phyloP scores from a whole-genome alignment of 768 basidiomycete genomes.

The Clavaria fumosa region DNA sequence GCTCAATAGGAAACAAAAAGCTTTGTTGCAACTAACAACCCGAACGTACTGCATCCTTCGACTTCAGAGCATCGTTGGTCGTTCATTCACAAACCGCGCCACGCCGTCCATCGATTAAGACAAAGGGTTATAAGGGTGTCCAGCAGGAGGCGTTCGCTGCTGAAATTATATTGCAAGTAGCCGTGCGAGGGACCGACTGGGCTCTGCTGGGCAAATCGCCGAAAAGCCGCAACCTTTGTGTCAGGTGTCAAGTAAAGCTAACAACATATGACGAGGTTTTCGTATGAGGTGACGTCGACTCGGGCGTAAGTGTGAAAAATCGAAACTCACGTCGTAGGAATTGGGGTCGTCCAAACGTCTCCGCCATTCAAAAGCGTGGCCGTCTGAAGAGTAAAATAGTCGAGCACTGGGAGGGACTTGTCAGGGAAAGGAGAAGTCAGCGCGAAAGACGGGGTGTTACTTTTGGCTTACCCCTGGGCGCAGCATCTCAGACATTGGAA shows the following conservation, averaged over 20 bases:
- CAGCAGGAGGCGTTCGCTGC: conserved; percentile 40
- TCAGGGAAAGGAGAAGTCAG: conserved; percentile 8
- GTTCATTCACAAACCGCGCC: conserved; percentile 28
- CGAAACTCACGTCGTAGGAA: conserved; percentile 43
- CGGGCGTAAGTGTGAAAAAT: conserved; percentile 4
- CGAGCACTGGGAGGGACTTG: conserved; percentile 32
- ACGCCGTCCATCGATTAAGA: conserved; percentile 64
- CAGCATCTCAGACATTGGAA: conserved; percentile 52
- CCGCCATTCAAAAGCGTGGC: conserved; percentile 52
- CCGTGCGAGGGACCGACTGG: conserved; percentile 52
- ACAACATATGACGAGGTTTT: conserved; percentile 1
- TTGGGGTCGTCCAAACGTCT: conserved; percentile 28
- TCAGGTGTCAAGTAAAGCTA: conserved; percentile 36
- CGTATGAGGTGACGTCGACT: conserved; percentile 8
- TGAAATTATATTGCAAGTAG: conserved; percentile 47
- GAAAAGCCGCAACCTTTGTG: conserved; percentile 41
- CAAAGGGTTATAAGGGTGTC: conserved; percentile 51
- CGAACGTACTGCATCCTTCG: too few species aligned
- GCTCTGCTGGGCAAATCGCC: conserved; percentile 34
- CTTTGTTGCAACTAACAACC: too few species aligned
- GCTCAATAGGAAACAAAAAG: too few species aligned
- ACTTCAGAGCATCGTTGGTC: conserved; percentile 6
- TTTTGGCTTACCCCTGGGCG: conserved; percentile 32
- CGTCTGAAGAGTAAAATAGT: conserved; percentile 40
- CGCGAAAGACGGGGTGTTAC: conserved; percentile 22